Evolutionary conservation across 2,329 filamentous ascomycete species (phyloP), one percentile per base, ranked within the genome.

Genomic region (Ceratocystiopsis brevicomis): DNA sequence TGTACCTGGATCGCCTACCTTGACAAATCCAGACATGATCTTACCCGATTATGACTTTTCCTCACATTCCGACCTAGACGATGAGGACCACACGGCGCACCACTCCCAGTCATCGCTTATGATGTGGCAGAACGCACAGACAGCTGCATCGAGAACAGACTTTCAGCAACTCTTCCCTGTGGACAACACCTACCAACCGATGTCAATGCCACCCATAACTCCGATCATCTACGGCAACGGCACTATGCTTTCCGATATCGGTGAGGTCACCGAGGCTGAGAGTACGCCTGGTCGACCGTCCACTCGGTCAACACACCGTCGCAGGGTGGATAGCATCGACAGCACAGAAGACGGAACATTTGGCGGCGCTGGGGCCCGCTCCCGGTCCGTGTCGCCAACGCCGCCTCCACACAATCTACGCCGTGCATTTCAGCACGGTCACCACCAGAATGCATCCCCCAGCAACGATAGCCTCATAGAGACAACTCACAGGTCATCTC

Each of bases 21-120:
- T 95, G 54, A 92, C 85, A 44, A 92, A 94, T 59, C 85, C 86
- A 42, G 87, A 93, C 58, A 87, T 94, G 84, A 93, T 95, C 53
- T 65, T 95, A 42, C 87, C 87, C 47, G 77, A 81, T 56, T 76
- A 78, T 54, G 73, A 76, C 50, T 69, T 68, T 57, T 56, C 71
- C 57, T 50, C 65, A 58, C 57, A 65, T 57, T 61, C 70, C 55
- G 65, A 68, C 56, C 63, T 68, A 55, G 61, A 72, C 57, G 55
- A 65, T 38, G 47, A 48, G 15, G 49, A 53, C 47, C 45, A 40
- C 25, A 40, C 67, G 45, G 64, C 68, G 10, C 25, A 30, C 53
- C 62, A 37, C 44, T 53, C 60, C 45, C 67, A 68, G 47, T 65
- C 69, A 53, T 61, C 66, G 30, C 53, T 72, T n/a, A 61, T 59